A percentile compares a stretch with the other conserved stretches of the same genome.
phyloP scores from a whole-genome alignment of 2,329 filamentous ascomycete species.

The Nothopassalora personata region DNA sequence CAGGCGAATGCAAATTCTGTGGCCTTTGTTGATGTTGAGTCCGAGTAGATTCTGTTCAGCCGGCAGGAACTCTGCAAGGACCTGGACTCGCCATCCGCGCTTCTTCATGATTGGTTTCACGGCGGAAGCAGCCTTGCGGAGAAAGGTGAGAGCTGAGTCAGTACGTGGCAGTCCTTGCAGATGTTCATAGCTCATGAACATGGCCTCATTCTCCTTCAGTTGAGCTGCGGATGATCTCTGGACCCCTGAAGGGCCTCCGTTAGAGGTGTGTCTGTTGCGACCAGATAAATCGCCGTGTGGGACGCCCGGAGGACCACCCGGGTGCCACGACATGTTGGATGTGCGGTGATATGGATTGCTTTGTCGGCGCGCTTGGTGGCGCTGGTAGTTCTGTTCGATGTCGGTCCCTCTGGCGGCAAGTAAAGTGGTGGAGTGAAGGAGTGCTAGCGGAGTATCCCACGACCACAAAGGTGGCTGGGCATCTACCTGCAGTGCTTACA shows the following conservation, averaged over 20 bases:
- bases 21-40: constrained; percentile 70
- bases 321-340: constrained; percentile 18
- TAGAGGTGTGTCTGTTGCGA: constrained; percentile 21
- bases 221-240: constrained; percentile 31
- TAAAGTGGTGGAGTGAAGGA: background rate
- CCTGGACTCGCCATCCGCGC: constrained; percentile 70
- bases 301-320: constrained; percentile 13
- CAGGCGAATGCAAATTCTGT: constrained; percentile 76
- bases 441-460: background rate
- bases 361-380: background rate
- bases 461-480: background rate
- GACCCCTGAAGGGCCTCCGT: constrained; percentile 31
- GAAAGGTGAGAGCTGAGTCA: constrained; percentile 49
- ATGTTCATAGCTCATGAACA: constrained; percentile 48
- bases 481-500: background rate
- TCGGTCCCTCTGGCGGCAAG: no score
- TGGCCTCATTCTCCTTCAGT: constrained; percentile 44
- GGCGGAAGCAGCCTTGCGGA: constrained; percentile 77
- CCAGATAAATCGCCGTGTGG: constrained; percentile 17
- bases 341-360: background rate
- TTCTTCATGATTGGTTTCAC: constrained; percentile 95
- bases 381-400: background rate
- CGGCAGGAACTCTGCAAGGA: constrained; percentile 82
- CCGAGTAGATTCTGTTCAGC: constrained; percentile 67
- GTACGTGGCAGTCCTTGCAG: constrained; percentile 41